Conservation (phyloP, 2,329 filamentous ascomycete genomes). For the Aureobasidium mangrovei region DNA sequence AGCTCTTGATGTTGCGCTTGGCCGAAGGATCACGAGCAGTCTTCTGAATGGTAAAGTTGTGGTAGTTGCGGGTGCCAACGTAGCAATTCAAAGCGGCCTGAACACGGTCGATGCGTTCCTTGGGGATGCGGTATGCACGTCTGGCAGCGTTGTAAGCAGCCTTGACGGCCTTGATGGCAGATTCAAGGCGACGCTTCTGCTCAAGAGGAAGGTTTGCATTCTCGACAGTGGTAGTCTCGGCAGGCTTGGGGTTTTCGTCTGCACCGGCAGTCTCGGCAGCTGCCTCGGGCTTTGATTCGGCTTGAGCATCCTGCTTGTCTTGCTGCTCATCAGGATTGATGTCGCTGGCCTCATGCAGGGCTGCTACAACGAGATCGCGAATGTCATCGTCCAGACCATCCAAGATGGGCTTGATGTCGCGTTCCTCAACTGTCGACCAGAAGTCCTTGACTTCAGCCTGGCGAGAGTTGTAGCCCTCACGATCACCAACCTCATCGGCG, state of each 20-base stretch:
- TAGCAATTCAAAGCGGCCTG: constrained; percentile 68
- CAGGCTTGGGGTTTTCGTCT: constrained; percentile 8
- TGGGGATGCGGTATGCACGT: constrained; percentile 71
- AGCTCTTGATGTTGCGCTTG: constrained; percentile 87
- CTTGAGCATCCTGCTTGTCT: constrained; percentile 10
- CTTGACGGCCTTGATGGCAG: constrained; percentile 53
- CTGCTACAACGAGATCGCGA: constrained; percentile 52
- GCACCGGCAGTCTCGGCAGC: constrained; percentile 12
- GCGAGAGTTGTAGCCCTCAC: constrained; percentile 57
- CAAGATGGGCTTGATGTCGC: constrained; percentile 63
- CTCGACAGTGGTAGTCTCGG: constrained; percentile 5
- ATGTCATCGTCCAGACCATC: constrained; percentile 54
- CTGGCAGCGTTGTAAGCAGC: constrained; percentile 74
- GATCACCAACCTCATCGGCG: constrained; percentile 62
- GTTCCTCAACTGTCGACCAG: constrained; percentile 76
- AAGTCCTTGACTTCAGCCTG: constrained; percentile 73
- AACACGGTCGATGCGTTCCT: constrained; percentile 61
- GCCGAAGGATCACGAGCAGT: constrained; percentile 69
- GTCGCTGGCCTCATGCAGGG: constrained; percentile 35
- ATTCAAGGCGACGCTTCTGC: constrained; percentile 27
- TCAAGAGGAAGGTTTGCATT: constrained; percentile 9
- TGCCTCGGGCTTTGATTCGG: constrained; percentile 9
- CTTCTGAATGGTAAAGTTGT: constrained; percentile 97
- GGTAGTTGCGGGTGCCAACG: constrained; percentile 80
- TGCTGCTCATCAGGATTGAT: constrained; percentile 23